phyloP scores from a whole-genome alignment of 345 rosid genomes.

The Murraya koenigii region DNA sequence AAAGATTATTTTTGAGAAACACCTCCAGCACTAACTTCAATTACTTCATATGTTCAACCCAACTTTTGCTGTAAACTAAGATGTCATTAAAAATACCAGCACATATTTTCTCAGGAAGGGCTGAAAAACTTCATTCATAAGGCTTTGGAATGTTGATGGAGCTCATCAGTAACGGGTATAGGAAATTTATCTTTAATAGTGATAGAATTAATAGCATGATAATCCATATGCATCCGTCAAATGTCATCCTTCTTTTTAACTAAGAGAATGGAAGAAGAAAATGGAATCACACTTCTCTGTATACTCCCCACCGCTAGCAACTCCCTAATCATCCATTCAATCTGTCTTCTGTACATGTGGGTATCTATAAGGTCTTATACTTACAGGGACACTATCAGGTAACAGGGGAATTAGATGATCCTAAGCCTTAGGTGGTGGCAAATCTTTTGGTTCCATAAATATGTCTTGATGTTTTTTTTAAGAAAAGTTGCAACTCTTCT shows the following conservation, averaged over 20 bases:
- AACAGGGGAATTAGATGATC: not conserved
- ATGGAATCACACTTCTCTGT: not conserved
- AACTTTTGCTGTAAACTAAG: too few species aligned
- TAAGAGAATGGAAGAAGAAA: not conserved
- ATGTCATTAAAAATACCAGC: too few species aligned
- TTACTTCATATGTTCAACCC: too few species aligned
- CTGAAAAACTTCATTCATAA: not conserved
- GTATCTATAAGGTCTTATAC: not conserved
- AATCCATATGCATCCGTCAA: not conserved
- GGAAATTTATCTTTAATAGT: not conserved
- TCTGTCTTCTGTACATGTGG: not conserved
- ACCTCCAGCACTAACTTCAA: too few species aligned
- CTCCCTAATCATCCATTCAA: not conserved
- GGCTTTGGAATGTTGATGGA: not conserved
- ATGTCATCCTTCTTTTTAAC: not conserved
- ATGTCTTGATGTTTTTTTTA: not conserved
- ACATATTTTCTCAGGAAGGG: not conserved
- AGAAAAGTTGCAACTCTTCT: not conserved
- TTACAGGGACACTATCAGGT: not conserved
- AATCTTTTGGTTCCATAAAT: not conserved
- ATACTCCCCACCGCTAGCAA: not conserved
- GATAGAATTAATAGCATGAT: not conserved
- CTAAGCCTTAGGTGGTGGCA: not conserved
- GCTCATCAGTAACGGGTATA: not conserved
- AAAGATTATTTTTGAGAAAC: too few species aligned